phyloP scores from a whole-genome alignment of 306 rosid genomes.

The Sicyos baderoa region DNA sequence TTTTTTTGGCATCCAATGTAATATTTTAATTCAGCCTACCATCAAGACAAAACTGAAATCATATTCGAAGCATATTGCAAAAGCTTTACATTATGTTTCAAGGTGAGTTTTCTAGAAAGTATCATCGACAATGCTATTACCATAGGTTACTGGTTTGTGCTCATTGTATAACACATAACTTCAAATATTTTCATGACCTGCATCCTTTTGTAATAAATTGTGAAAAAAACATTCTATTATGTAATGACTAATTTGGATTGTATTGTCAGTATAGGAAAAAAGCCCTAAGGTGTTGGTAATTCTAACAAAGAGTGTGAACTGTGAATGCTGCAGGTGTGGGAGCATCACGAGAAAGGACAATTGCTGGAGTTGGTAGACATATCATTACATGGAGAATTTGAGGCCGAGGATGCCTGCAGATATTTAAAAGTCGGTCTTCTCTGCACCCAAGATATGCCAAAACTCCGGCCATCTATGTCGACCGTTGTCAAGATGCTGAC shows the following conservation, averaged over 20 bases:
- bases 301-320: not conserved
- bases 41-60: not conserved
- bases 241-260: too few relatives aligned
- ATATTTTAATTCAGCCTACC: not conserved
- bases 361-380: constrained; percentile 46
- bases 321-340: constrained; percentile 50
- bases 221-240: not conserved
- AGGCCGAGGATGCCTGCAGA: constrained; percentile 47
- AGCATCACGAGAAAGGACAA: constrained; percentile 41
- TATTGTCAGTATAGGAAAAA: too few relatives aligned
- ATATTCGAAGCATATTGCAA: not conserved
- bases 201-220: constrained; percentile 8
- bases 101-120: not conserved
- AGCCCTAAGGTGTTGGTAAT: not conserved
- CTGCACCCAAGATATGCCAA: constrained; percentile 73
- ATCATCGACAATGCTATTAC: not conserved
- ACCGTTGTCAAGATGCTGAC: constrained; percentile 49
- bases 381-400: constrained; percentile 24
- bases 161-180: not conserved
- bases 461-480: constrained; percentile 71
- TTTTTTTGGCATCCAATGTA: not conserved
- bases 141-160: not conserved
- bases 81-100: not conserved
- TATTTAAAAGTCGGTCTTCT: constrained; percentile 61
- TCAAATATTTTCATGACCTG: not conserved